A percentile compares a stretch with the other conserved stretches of the same genome.
Conservation (phyloP, 2,329 filamentous ascomycete genomes). For the Penicillium hesseltinei region DNA sequence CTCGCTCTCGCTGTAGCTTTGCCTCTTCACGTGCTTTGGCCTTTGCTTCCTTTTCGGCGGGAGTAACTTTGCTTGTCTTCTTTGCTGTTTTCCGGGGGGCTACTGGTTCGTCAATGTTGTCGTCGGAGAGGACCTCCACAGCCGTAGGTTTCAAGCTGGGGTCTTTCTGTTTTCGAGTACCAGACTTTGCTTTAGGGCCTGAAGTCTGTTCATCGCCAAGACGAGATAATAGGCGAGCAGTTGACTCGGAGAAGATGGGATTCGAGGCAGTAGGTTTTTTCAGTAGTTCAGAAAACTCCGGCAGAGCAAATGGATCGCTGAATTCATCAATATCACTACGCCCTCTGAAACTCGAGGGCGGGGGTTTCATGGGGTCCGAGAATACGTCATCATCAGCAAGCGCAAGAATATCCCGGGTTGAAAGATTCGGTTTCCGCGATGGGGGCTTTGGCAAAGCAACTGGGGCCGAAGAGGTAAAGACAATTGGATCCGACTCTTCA, state of each 20-base stretch:
- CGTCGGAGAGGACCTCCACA: conserved; percentile 23
- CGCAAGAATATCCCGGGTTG: conserved; percentile 31
- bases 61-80: conserved; percentile 34
- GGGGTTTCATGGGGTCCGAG: conserved; percentile 3
- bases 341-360: background rate
- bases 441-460: conserved; percentile 18
- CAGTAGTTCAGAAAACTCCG: conserved; percentile 30
- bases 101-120: conserved; percentile 48
- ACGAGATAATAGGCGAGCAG: conserved; percentile 40
- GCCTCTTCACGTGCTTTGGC: conserved; percentile 54
- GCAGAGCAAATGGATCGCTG: conserved; percentile 30
- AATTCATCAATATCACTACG: conserved; percentile 35
- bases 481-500: conserved; percentile 42
- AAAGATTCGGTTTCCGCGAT: background rate
- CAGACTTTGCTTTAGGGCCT: background rate
- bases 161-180: conserved; percentile 11
- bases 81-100: conserved; percentile 44
- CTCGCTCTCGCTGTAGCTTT: conserved; percentile 51
- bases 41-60: conserved; percentile 43
- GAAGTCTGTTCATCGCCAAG: conserved; percentile 18
- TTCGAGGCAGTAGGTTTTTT: conserved; percentile 17
- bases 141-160: background rate
- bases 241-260: conserved; percentile 39
- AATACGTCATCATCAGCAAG: conserved; percentile 37
- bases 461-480: conserved; percentile 43